Percentiles rank a stretch among this genome's conserved stretches.
These are phyloP conservation scores for Hyaloperonospora arabidopsidis DNA, from an alignment of 352 stramenopile species.

Conservation along the genomic window DNA sequence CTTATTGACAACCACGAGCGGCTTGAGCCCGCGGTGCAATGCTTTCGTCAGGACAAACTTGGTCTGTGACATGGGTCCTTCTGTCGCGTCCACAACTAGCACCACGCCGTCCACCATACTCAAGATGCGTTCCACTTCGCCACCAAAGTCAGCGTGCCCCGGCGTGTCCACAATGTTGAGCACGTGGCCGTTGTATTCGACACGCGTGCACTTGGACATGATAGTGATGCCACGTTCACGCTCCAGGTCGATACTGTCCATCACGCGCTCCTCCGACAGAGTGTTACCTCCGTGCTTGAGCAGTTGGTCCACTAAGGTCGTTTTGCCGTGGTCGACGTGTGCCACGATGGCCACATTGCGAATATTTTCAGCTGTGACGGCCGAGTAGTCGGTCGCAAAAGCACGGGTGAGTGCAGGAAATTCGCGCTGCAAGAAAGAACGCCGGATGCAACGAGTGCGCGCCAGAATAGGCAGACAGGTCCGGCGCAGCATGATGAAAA, in stretches of 20 bases:
- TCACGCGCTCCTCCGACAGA: conserved; percentile 86
- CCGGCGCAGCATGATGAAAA: conserved; percentile 48
- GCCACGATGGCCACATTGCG: conserved; percentile 88
- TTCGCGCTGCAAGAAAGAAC: conserved; percentile 27
- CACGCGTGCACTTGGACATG: conserved; percentile 96
- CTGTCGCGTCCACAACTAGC: conserved; percentile 94
- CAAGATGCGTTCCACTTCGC: conserved; percentile 96
- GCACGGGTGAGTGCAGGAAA: conserved; percentile 26
- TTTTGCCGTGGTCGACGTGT: conserved; percentile 99
- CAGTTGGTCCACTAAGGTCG: conserved; percentile 95
- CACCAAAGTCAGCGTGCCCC: conserved; percentile 97
- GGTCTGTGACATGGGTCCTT: conserved; percentile 96
- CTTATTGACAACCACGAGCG: conserved; percentile 98
- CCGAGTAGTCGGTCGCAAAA: conserved; percentile 39
- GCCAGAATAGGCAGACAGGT: conserved; percentile 39
- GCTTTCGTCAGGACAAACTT: conserved; percentile 98
- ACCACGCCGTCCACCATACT: conserved; percentile 96
- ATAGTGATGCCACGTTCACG: conserved; percentile 98
- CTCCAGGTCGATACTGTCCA: conserved; percentile 98
- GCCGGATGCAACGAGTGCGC: conserved; percentile 24
- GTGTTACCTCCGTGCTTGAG: conserved; percentile 92
- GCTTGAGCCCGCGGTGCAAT: conserved; percentile 87
- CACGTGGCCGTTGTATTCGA: conserved; percentile 90
- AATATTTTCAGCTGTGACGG: conserved; percentile 48
- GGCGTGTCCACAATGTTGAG: conserved; percentile 98